Evolutionary conservation across 495 filamentous ascomycete genomes (phyloP).

Genomic region (Saxophila tyrrhenica): DNA sequence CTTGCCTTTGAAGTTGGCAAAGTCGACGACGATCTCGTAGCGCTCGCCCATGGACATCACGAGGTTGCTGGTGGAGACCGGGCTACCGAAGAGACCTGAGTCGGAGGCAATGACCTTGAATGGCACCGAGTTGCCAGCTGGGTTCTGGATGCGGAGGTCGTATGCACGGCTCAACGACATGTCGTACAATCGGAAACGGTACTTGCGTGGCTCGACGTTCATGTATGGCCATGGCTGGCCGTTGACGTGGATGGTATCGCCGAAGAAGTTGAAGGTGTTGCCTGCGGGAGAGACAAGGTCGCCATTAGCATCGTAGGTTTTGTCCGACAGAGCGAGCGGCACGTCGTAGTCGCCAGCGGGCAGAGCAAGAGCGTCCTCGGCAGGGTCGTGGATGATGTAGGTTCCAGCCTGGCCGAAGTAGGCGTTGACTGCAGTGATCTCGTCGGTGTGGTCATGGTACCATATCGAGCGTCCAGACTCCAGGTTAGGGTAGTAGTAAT

Average conservation of each 20-base stretch:
- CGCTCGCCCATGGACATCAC: constrained; percentile 44
- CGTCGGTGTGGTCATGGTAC: constrained; percentile 46
- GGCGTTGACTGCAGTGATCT: constrained; percentile 18
- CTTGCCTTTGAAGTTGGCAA: constrained; percentile 35
- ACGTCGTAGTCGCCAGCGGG: constrained; percentile 41
- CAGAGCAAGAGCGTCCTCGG: constrained; percentile 35
- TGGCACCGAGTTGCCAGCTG: constrained; percentile 24
- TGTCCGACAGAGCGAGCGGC: constrained; percentile 38
- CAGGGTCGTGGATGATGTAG: constrained; percentile 33
- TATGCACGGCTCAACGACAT: constrained; percentile 40
- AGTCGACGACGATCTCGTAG: constrained; percentile 46
- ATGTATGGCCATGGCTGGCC: constrained; percentile 46
- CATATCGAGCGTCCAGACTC: constrained; percentile 41
- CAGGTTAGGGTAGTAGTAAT: constrained; percentile 49
- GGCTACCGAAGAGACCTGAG: constrained; percentile 34
- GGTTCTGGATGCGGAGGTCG: constrained; percentile 33
- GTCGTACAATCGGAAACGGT: constrained; percentile 43
- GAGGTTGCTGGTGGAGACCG: constrained; percentile 28
- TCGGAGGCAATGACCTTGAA: constrained; percentile 48
- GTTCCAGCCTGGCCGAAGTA: constrained; percentile 18
- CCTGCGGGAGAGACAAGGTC: constrained; percentile 31
- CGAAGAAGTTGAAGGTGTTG: constrained; percentile 38
- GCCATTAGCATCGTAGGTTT: constrained; percentile 40
- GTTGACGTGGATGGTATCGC: constrained; percentile 47
- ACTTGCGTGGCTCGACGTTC: constrained; percentile 46